Conservation (phyloP, 2,329 filamentous ascomycete genomes). For the Tolypocladium cylindrosporum region DNA sequence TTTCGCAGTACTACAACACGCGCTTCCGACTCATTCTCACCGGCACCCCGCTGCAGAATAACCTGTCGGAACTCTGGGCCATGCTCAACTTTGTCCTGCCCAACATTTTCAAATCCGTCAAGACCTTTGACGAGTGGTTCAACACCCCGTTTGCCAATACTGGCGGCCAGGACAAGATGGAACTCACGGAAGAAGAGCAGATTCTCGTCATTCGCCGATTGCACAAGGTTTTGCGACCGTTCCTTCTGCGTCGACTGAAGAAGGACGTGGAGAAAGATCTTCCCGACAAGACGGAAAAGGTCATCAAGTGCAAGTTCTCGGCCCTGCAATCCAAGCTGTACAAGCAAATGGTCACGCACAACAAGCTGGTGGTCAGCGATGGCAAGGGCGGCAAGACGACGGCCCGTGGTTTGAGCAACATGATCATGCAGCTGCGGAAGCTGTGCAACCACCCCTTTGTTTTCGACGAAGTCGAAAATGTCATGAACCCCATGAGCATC, state of each 20-base stretch:
- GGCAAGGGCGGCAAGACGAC: constrained; percentile 92
- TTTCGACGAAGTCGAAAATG: constrained; percentile 94
- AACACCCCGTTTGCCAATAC: constrained; percentile 99
- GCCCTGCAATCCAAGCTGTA: constrained; percentile 87
- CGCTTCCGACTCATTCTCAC: constrained; percentile 95
- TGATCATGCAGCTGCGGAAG: constrained; percentile 99
- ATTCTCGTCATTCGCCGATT: constrained; percentile 95
- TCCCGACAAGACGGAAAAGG: constrained; percentile 96
- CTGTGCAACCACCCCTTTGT: constrained; percentile 99
- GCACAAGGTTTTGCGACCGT: constrained; percentile 94
- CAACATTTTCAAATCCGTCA: constrained; percentile 98
- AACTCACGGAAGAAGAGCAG: constrained; percentile 98
- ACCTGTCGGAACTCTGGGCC: constrained; percentile 90
- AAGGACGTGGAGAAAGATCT: constrained; percentile 99
- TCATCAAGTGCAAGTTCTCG: constrained; percentile 98
- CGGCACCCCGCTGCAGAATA: constrained; percentile 95
- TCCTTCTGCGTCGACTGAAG: constrained; percentile 96
- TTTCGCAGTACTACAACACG: constrained; percentile 90
- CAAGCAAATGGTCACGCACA: constrained; percentile 94
- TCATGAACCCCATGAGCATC: constrained; percentile 83
- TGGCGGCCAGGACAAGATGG: constrained; percentile 96
- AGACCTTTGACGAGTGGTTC: constrained; percentile 99
- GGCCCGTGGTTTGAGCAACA: constrained; percentile 93
- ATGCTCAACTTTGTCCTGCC: constrained; percentile 97
- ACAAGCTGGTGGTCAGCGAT: constrained; percentile 88